Evolutionary conservation across 1,284 basidiomycete species (phyloP).

Genomic region (Irpex lacteus): DNA sequence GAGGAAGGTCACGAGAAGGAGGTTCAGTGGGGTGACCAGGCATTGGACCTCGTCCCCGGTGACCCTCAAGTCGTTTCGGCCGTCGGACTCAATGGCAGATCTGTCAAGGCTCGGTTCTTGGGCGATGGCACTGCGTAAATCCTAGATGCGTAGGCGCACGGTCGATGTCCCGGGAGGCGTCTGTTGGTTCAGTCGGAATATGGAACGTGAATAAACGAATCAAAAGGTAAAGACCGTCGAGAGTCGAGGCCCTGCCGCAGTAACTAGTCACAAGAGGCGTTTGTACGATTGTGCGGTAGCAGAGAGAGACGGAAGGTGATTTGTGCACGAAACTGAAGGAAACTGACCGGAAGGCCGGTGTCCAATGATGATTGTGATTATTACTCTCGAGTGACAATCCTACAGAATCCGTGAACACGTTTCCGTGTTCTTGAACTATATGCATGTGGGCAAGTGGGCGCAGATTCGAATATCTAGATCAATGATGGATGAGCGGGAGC

Average conservation of each 20-base stretch:
- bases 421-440: not conserved
- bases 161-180: not conserved
- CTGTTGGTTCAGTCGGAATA: no score
- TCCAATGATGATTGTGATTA: not conserved
- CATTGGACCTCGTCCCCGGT: slow-evolving; percentile 81
- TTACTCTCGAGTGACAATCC: not conserved
- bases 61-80: slow-evolving; percentile 72
- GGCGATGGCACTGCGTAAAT: slow-evolving; percentile 62
- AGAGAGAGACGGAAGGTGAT: no score
- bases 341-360: not conserved
- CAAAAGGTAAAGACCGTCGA: no score
- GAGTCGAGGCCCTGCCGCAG: no score
- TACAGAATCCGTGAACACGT: not conserved
- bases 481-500: not conserved
- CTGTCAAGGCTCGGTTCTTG: slow-evolving; percentile 64
- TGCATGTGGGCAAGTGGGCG: not conserved
- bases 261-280: no score
- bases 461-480: not conserved
- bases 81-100: slow-evolving; percentile 62
- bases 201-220: no score
- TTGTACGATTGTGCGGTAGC: no score
- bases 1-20: slow-evolving; percentile 62
- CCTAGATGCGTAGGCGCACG: not conserved
- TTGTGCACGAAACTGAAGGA: no score
- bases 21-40: slow-evolving; percentile 82